These are phyloP conservation scores for Acanthamoeba polyphaga DNA, from an alignment of 208 protist species.

Conservation along the genomic window DNA sequence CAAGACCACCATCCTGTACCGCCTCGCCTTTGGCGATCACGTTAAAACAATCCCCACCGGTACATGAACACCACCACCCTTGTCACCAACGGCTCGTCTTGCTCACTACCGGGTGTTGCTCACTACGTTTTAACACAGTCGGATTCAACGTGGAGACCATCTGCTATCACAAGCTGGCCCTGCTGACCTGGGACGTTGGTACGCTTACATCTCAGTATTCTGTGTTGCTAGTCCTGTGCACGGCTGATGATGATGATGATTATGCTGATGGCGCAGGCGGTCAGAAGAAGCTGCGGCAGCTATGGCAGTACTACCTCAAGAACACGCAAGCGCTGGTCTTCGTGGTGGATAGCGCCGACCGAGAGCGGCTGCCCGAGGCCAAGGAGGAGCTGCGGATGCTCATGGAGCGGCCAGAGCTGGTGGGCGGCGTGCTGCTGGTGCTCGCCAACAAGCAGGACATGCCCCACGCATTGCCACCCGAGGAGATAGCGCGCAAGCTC, in stretches of 20 bases:
- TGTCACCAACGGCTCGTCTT: too few relatives aligned
- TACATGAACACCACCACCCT: background rate
- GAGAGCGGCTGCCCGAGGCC: slow-evolving; percentile 90
- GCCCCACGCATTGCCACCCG: slow-evolving; percentile 89
- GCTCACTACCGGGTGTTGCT: background rate
- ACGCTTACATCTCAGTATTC: background rate
- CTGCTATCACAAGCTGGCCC: slow-evolving; percentile 1
- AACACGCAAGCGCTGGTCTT: slow-evolving; percentile 94
- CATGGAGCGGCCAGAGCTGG: slow-evolving; percentile 92
- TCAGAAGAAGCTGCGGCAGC: slow-evolving; percentile 88
- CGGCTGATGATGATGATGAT: too few relatives aligned
- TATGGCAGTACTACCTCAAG: slow-evolving; percentile 94
- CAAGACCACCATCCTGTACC: slow-evolving; percentile 73
- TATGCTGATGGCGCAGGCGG: background rate
- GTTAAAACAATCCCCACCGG: slow-evolving; percentile 66
- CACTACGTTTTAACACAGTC: background rate
- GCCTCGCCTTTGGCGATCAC: slow-evolving; percentile 16
- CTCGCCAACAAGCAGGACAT: slow-evolving; percentile 96
- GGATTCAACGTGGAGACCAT: slow-evolving; percentile 76
- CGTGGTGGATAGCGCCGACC: slow-evolving; percentile 93
- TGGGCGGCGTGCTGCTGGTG: slow-evolving; percentile 91
- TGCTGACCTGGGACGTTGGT: slow-evolving; percentile 68
- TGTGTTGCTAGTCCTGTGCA: too few relatives aligned
- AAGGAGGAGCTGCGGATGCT: slow-evolving; percentile 90
- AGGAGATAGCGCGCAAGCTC: slow-evolving; percentile 87